These are phyloP conservation scores for Podospora sp. DNA, from an alignment of 495 filamentous ascomycete species.

Conservation along the genomic window DNA sequence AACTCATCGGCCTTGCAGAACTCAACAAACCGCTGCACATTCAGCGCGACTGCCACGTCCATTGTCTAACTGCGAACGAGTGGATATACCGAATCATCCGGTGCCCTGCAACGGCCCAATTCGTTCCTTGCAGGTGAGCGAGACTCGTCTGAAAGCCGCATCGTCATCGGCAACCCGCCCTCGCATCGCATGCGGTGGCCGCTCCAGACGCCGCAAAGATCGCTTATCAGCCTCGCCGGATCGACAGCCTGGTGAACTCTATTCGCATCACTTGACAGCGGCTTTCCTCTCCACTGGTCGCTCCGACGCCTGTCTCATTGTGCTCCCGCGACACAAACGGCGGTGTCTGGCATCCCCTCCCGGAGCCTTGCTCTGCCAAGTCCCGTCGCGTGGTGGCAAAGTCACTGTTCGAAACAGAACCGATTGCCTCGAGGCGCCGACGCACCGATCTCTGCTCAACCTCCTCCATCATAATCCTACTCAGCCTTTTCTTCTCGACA, in stretches of 20 bases:
- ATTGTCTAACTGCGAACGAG: not conserved
- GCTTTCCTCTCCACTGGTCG: not conserved
- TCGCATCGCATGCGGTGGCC: not conserved
- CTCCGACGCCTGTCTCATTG: not conserved
- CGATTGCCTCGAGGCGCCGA: slow-evolving; percentile 1
- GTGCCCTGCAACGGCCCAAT: slow-evolving; percentile 4
- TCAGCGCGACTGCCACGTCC: not conserved
- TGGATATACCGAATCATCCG: not conserved
- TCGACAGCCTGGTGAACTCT: slow-evolving; percentile 16
- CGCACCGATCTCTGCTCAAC: not conserved
- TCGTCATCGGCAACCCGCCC: slow-evolving; percentile 3
- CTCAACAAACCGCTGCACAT: not conserved
- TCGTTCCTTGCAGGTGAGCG: not conserved
- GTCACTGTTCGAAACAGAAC: slow-evolving; percentile 11
- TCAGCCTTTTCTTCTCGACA: not conserved
- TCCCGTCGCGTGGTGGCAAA: slow-evolving; percentile 12
- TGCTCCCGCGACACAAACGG: not conserved
- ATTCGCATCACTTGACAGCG: slow-evolving; percentile 19
- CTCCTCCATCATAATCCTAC: not conserved
- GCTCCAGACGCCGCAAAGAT: slow-evolving; percentile 5
- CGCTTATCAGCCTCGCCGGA: slow-evolving; percentile 18
- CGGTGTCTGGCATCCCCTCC: not conserved
- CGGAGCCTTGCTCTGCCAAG: not conserved
- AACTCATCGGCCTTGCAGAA: not conserved
- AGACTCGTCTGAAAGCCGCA: slow-evolving; percentile 8